These are phyloP conservation scores for Penicillium waksmanii DNA, from an alignment of 495 filamentous ascomycete species.

Conservation along the genomic window DNA sequence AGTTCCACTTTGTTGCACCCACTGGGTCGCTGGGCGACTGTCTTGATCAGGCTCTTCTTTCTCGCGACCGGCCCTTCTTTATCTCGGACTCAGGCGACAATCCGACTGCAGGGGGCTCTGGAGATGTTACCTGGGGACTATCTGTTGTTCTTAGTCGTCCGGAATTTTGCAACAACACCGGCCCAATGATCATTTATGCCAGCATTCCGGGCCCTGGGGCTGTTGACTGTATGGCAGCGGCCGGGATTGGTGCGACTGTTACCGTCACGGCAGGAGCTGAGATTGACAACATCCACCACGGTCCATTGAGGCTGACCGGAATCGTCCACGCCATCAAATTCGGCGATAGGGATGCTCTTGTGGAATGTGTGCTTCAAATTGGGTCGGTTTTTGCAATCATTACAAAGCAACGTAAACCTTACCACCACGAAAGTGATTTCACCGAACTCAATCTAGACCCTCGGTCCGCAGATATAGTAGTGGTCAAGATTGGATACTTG, in stretches of 20 bases:
- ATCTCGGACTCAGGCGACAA: conserved; percentile 64
- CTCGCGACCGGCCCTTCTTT: conserved; percentile 54
- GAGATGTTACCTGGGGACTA: conserved; percentile 60
- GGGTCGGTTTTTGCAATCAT: conserved; percentile 59
- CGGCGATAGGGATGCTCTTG: conserved; percentile 51
- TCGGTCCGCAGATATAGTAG: conserved; percentile 53
- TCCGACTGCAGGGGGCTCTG: conserved; percentile 59
- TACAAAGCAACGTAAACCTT: conserved; percentile 60
- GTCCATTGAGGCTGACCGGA: conserved; percentile 58
- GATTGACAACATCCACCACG: conserved; percentile 55
- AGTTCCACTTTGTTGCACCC: conserved; percentile 59
- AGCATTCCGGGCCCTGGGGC: conserved; percentile 57
- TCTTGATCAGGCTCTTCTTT: conserved; percentile 49
- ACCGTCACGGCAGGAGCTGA: conserved; percentile 60
- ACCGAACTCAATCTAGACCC: conserved; percentile 51
- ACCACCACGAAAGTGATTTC: conserved; percentile 60
- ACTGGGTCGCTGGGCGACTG: conserved; percentile 55
- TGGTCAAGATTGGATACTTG: conserved; percentile 64
- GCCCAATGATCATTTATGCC: conserved; percentile 53
- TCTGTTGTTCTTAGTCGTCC: conserved; percentile 49
- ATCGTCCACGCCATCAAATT: conserved; percentile 56
- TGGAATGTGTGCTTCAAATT: conserved; percentile 56
- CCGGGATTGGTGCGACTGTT: conserved; percentile 53
- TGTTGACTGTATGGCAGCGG: conserved; percentile 45
- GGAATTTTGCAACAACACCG: conserved; percentile 47